These are phyloP conservation scores for Leccinum holopus DNA, from an alignment of 1,284 basidiomycete species.

Conservation along the genomic window DNA sequence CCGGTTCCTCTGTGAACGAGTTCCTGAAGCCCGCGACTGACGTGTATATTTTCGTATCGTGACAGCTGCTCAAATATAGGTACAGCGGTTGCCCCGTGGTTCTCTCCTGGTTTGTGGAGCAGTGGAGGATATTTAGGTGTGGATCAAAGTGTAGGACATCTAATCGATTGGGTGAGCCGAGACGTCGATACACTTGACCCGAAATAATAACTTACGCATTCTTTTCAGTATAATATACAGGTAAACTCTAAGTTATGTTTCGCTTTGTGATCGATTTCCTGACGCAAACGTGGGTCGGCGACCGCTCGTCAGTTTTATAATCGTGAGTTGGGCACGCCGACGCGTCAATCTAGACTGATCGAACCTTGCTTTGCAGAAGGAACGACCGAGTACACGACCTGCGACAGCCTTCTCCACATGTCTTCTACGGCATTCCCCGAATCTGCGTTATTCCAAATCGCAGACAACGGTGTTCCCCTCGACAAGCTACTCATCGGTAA, in stretches of 20 bases:
- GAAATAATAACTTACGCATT: neutral
- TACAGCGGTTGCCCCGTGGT: conserved; percentile 21
- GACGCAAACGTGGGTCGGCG: neutral
- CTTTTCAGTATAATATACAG: conserved; percentile 41
- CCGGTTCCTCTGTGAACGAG: neutral
- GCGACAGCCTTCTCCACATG: neutral
- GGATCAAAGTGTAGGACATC: conserved; percentile 50
- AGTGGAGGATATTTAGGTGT: conserved; percentile 53
- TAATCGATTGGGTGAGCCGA: conserved; percentile 47
- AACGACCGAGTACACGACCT: neutral
- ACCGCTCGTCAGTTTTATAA: conserved; percentile 51
- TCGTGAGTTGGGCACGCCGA: conserved; percentile 37
- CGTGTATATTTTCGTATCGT: conserved; percentile 14
- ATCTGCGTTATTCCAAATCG: neutral
- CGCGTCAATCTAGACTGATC: neutral
- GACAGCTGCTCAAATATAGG: neutral
- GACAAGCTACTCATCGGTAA: conserved; percentile 1
- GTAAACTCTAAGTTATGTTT: conserved; percentile 16
- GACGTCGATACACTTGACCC: neutral
- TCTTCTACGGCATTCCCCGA: neutral
- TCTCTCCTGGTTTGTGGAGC: conserved; percentile 16
- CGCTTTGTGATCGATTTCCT: neutral
- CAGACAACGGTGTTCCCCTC: neutral
- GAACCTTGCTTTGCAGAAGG: neutral
- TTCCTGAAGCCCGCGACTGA: conserved; percentile 15